Percentiles rank a stretch among this genome's conserved stretches.
Conservation (phyloP, 257 asterid genomes). For the Rehmannia glutinosa region DNA sequence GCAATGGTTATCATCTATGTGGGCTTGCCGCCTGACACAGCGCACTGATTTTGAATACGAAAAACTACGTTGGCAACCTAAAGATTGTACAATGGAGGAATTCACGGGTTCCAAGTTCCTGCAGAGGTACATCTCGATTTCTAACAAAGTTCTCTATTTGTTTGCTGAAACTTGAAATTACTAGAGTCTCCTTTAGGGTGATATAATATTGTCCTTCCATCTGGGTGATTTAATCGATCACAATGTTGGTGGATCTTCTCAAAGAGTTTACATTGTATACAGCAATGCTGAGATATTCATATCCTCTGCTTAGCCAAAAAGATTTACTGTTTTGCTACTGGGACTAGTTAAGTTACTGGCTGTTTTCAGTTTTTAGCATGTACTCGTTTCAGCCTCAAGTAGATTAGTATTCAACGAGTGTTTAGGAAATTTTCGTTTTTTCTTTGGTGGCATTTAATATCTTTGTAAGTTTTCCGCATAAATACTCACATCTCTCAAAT, state of each 20-base stretch:
- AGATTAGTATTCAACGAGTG: too few relatives aligned
- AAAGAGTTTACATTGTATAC: background rate
- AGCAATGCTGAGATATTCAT: background rate
- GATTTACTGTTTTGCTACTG: background rate
- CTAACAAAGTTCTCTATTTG: slow-evolving; percentile 13
- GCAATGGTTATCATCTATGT: slow-evolving; percentile 91
- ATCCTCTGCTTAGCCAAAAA: background rate
- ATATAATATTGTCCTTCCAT: background rate
- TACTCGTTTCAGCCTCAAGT: background rate
- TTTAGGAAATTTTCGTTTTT: too few relatives aligned
- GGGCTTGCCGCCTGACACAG: slow-evolving; percentile 95
- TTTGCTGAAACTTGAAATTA: background rate
- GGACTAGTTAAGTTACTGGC: background rate
- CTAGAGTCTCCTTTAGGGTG: background rate
- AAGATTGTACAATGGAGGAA: slow-evolving; percentile 63
- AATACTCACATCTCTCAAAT: background rate
- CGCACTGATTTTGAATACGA: slow-evolving; percentile 86
- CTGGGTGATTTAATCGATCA: background rate
- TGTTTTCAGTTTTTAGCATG: background rate
- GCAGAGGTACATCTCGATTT: slow-evolving; percentile 42
- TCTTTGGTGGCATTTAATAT: background rate
- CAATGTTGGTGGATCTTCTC: too few relatives aligned
- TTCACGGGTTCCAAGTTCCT: slow-evolving; percentile 64
- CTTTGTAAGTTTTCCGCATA: background rate
- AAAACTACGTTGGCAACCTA: slow-evolving; percentile 80